These are phyloP conservation scores for Knoxdaviesia capensis DNA, from an alignment of 2,329 filamentous ascomycete species.

Conservation along the genomic window DNA sequence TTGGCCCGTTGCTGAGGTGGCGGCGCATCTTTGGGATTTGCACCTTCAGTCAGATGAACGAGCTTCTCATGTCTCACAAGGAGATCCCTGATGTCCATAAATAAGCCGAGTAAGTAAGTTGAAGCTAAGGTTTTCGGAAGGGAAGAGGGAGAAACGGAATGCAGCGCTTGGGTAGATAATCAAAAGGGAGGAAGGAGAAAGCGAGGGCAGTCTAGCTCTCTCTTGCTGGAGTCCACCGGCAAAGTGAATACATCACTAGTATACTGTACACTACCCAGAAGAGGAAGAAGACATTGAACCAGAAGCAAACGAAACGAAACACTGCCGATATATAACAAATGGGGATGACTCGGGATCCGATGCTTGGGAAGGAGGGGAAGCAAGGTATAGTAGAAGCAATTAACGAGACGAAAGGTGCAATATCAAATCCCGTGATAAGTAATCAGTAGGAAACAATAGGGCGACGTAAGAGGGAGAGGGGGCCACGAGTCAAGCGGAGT, in stretches of 20 bases:
- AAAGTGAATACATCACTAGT: no score
- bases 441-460: neutral
- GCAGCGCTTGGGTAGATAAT: constrained; percentile 2
- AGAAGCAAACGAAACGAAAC: no score
- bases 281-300: no score
- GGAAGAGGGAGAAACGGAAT: constrained; percentile 1
- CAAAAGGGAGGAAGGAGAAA: constrained; percentile 4
- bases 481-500: neutral
- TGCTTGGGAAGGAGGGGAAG: neutral
- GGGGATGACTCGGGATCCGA: no score
- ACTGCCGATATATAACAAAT: no score
- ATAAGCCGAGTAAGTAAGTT: constrained; percentile 18
- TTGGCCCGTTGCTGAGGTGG: constrained; percentile 16
- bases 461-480: neutral
- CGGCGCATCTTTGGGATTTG: constrained; percentile 21
- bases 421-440: neutral
- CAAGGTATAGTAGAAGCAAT: neutral
- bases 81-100: constrained; percentile 41
- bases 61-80: constrained; percentile 44
- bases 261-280: no score
- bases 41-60: constrained; percentile 40
- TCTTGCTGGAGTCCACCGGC: no score
- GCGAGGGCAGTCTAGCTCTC: neutral
- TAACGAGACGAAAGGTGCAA: constrained; percentile 1
- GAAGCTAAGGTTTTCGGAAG: neutral